Conservation (phyloP, 805 yeast genomes). For the Diddensiella transvaalensis region DNA sequence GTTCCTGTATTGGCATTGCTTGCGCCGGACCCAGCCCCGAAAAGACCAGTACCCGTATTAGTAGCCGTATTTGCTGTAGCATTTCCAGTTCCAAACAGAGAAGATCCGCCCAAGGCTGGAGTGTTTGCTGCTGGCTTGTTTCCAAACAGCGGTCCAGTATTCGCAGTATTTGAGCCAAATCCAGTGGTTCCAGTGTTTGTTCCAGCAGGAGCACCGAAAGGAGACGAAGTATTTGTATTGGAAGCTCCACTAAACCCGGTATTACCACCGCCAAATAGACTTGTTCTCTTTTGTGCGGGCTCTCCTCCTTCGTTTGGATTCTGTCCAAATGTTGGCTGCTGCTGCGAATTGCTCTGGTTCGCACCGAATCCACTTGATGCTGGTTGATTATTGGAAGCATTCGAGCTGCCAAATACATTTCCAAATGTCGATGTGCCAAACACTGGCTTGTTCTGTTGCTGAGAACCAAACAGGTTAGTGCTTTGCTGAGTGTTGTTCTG, state of each 20-base stretch:
- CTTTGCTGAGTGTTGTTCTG: constrained; percentile 3
- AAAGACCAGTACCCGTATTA: too few relatives aligned
- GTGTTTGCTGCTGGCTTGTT: too few relatives aligned
- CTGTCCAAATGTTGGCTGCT: neutral
- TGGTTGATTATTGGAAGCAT: neutral
- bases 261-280: neutral
- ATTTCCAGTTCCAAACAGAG: too few relatives aligned
- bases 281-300: neutral
- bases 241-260: neutral
- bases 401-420: neutral
- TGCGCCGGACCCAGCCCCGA: too few relatives aligned
- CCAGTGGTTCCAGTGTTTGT: neutral
- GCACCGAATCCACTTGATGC: too few relatives aligned
- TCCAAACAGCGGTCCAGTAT: constrained; percentile 9
- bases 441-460: constrained; percentile 1
- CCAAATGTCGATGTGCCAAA: neutral
- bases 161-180: constrained; percentile 8
- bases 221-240: too few relatives aligned
- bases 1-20: too few relatives aligned
- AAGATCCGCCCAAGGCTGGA: too few relatives aligned
- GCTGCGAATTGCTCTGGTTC: neutral
- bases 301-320: neutral
- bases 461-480: constrained; percentile 12
- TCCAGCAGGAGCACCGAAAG: neutral
- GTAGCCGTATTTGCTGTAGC: too few relatives aligned